phyloP scores from a whole-genome alignment of 2,329 filamentous ascomycete genomes.

The Fonsecaea erecta region DNA sequence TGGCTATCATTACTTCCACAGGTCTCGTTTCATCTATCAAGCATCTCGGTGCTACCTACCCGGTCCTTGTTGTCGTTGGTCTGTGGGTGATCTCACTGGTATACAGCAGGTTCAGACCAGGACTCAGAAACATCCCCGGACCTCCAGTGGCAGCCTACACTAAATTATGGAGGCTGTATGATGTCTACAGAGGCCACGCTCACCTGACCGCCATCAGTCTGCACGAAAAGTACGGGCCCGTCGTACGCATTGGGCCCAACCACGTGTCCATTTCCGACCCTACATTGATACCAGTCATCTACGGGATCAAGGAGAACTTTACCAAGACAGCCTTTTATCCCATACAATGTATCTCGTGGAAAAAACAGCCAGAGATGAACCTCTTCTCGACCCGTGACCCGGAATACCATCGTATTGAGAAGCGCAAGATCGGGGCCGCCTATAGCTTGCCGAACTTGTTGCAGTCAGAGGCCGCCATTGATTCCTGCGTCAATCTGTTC shows the following conservation, averaged over 20 bases:
- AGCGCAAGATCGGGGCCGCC: slow-evolving; percentile 33
- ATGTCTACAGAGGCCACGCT: slow-evolving; percentile 67
- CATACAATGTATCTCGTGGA: slow-evolving; percentile 41
- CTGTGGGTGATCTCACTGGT: slow-evolving; percentile 3
- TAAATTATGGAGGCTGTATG: slow-evolving; percentile 76
- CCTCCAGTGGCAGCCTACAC: slow-evolving; percentile 70
- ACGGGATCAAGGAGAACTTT: slow-evolving; percentile 34
- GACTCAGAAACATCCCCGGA: slow-evolving; percentile 56
- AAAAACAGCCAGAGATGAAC: slow-evolving; percentile 69
- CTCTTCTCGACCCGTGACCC: slow-evolving; percentile 79
- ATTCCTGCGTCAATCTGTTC: slow-evolving; percentile 62
- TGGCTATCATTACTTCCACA: background rate
- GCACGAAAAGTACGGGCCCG: slow-evolving; percentile 72
- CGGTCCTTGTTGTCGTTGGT: background rate
- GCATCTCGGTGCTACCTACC: background rate
- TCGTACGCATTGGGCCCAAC: slow-evolving; percentile 77
- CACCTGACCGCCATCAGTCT: slow-evolving; percentile 70
- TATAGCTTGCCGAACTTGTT: slow-evolving; percentile 39
- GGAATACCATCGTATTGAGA: slow-evolving; percentile 62
- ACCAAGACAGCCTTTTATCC: slow-evolving; percentile 35
- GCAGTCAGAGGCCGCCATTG: slow-evolving; percentile 38
- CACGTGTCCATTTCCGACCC: slow-evolving; percentile 74
- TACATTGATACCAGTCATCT: slow-evolving; percentile 38
- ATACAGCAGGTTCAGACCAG: slow-evolving; percentile 9
- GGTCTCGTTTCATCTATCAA: background rate